phyloP scores from a whole-genome alignment of 1,284 basidiomycete species.

The Bondarzewia mesenterica region DNA sequence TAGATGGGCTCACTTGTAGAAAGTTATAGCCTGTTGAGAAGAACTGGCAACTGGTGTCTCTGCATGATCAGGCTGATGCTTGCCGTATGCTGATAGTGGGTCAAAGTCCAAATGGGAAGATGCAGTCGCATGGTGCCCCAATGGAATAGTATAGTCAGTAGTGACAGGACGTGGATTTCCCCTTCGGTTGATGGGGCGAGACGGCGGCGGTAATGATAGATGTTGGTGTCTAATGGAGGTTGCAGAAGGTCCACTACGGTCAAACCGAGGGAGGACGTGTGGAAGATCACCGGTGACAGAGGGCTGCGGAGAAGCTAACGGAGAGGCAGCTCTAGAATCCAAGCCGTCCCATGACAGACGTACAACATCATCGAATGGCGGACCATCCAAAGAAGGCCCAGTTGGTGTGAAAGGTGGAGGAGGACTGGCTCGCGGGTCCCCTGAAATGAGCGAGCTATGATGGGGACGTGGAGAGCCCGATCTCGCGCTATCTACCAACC shows the following conservation, averaged over 20 bases:
- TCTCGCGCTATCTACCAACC: background rate
- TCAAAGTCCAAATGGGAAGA: slow-evolving; percentile 26
- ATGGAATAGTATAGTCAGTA: background rate
- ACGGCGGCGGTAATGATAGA: background rate
- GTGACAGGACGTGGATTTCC: background rate
- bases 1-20: slow-evolving; percentile 43
- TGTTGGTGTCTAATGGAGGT: background rate
- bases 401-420: slow-evolving; percentile 36
- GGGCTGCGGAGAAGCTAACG: slow-evolving; percentile 16
- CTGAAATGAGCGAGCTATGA: background rate
- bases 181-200: background rate
- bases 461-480: background rate
- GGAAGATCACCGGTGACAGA: background rate
- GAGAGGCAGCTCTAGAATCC: slow-evolving; percentile 25
- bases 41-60: slow-evolving; percentile 12
- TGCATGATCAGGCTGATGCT: slow-evolving; percentile 5
- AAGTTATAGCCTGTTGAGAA: slow-evolving; percentile 26
- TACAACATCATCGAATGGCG: slow-evolving; percentile 28
- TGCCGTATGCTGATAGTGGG: slow-evolving; percentile 39
- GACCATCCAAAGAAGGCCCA: slow-evolving; percentile 31
- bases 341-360: slow-evolving; percentile 16
- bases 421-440: slow-evolving; percentile 13
- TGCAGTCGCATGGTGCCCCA: slow-evolving; percentile 1
- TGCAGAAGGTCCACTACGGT: background rate
- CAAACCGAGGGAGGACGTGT: background rate